phyloP scores from a whole-genome alignment of 2,329 filamentous ascomycete genomes.

The Passalora sequoiae region DNA sequence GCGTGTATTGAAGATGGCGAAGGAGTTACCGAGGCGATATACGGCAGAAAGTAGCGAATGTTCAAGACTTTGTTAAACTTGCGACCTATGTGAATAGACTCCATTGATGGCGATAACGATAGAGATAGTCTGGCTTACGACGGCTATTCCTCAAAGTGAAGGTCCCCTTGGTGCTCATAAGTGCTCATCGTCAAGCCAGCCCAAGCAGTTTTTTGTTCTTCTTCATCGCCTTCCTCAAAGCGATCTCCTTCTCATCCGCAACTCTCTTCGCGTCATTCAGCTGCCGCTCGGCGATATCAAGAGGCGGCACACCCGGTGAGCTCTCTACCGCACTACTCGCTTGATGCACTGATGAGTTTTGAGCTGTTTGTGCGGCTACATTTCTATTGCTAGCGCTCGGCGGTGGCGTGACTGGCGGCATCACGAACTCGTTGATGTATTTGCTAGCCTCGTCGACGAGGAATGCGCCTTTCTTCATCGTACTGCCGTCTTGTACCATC shows the following conservation, averaged over 20 bases:
- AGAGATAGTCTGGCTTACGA: too few relatives aligned
- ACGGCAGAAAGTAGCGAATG: too few relatives aligned
- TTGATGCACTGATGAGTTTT: too few relatives aligned
- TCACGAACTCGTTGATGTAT: conserved; percentile 37
- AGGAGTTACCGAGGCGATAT: too few relatives aligned
- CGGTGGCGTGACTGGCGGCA: conserved; percentile 33
- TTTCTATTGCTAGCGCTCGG: conserved; percentile 19
- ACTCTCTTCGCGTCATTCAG: conserved; percentile 29
- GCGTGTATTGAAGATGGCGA: too few relatives aligned
- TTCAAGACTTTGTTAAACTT: too few relatives aligned
- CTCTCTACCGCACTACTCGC: too few relatives aligned
- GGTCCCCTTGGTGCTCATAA: too few relatives aligned
- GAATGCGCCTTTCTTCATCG: conserved; percentile 35
- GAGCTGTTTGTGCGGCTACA: neutral
- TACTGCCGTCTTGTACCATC: conserved; percentile 35
- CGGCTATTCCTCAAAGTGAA: too few relatives aligned
- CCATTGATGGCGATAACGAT: too few relatives aligned
- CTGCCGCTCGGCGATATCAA: conserved; percentile 31
- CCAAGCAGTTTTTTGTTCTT: conserved; percentile 34
- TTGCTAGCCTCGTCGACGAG: conserved; percentile 35
- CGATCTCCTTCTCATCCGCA: conserved; percentile 34
- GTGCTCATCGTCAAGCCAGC: conserved; percentile 14
- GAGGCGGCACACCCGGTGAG: conserved; percentile 1
- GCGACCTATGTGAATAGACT: too few relatives aligned
- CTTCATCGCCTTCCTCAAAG: conserved; percentile 33